These are phyloP conservation scores for Claviceps sp. DNA, from an alignment of 2,329 filamentous ascomycete species.

Conservation along the genomic window DNA sequence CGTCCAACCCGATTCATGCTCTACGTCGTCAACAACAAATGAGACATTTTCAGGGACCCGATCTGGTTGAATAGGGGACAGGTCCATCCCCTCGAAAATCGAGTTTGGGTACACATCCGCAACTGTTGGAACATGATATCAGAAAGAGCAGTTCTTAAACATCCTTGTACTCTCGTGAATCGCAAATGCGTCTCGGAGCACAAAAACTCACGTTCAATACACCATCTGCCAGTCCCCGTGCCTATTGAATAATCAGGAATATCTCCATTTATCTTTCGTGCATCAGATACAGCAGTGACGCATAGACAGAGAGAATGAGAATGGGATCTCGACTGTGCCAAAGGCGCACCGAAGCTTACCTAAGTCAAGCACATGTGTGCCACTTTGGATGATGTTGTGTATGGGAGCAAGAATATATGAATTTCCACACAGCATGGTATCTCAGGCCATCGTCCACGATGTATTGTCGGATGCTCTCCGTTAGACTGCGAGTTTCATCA, in stretches of 20 bases:
- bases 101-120: conserved; percentile 32
- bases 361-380: conserved; percentile 32
- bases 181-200: neutral
- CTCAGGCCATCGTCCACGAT: conserved; percentile 27
- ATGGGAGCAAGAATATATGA: conserved; percentile 32
- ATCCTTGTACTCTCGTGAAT: neutral
- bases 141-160: neutral
- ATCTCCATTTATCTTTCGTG: neutral
- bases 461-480: conserved; percentile 29
- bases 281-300: neutral
- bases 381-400: conserved; percentile 21
- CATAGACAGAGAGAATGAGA: neutral
- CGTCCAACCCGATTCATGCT: conserved; percentile 35
- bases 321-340: too few relatives aligned
- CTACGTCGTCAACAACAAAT: conserved; percentile 39
- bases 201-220: conserved; percentile 31
- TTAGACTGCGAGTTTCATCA: conserved; percentile 27
- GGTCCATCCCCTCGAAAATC: conserved; percentile 33
- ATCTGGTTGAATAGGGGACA: conserved; percentile 39
- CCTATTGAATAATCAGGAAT: conserved; percentile 16
- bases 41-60: conserved; percentile 37
- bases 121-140: conserved; percentile 18
- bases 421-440: conserved; percentile 28
- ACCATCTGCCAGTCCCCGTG: conserved; percentile 39
- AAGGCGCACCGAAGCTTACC: conserved; percentile 19